Evolutionary conservation across 495 filamentous ascomycete genomes (phyloP).

Genomic region (Xylaria bambusicola): DNA sequence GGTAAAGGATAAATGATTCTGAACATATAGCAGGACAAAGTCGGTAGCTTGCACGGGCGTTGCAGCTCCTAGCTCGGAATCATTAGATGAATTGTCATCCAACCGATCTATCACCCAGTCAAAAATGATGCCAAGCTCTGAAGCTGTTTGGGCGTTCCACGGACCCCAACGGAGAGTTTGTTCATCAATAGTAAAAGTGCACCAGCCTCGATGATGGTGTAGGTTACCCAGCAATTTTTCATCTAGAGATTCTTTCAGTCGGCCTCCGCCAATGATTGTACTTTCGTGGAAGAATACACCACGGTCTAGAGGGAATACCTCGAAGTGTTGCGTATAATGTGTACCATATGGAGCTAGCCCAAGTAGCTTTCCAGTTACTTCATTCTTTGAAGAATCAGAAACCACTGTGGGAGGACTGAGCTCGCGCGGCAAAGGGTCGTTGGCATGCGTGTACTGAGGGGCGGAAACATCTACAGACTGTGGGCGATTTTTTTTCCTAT

Average conservation of each 20-base stretch:
- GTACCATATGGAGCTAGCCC: conserved; percentile 63
- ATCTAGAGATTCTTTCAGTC: conserved; percentile 57
- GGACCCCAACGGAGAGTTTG: conserved; percentile 61
- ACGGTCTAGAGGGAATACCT: conserved; percentile 62
- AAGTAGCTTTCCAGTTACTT: conserved; percentile 46
- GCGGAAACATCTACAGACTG: conserved; percentile 52
- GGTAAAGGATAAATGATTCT: conserved; percentile 39
- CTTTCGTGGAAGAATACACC: conserved; percentile 76
- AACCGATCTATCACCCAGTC: conserved; percentile 56
- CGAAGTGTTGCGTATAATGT: conserved; percentile 75
- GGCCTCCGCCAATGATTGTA: conserved; percentile 76
- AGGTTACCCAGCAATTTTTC: conserved; percentile 29
- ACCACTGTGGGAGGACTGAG: conserved; percentile 17
- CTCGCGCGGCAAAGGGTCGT: conserved; percentile 46
- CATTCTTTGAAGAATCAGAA: conserved; percentile 22
- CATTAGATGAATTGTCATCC: conserved; percentile 10
- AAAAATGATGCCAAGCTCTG: conserved; percentile 63
- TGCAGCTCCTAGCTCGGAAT: not conserved
- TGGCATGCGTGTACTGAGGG: conserved; percentile 50
- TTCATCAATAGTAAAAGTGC: conserved; percentile 50
- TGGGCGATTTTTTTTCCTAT: conserved; percentile 54
- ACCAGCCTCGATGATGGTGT: conserved; percentile 26
- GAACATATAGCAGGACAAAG: conserved; percentile 45
- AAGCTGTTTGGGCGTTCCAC: conserved; percentile 71
- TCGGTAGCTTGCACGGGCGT: conserved; percentile 33